Evolutionary conservation across 176 grass and related monocot genomes (phyloP), one percentile per base, ranked within the genome.

Genomic region (Otatea glauca): DNA sequence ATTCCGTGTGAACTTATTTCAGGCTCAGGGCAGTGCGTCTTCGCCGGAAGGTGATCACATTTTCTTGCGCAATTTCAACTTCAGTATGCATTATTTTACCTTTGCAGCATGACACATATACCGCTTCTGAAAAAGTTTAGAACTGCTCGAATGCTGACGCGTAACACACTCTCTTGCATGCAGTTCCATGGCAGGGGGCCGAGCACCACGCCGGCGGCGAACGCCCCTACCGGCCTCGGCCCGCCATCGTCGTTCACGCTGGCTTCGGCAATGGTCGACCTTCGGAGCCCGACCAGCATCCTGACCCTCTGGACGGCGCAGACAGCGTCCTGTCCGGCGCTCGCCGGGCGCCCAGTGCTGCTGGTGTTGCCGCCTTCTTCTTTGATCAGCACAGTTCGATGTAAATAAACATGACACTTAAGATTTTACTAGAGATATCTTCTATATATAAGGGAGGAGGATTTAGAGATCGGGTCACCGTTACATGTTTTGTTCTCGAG

Each of bases 11-110:
- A 18, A 45, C 43, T 82, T 34, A 17, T 91, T 89, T 35, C 90
- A 97, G 95, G 95, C 41, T 89, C 83, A 5, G 95, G 90, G 56
- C 86, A 83, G 27, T 97, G 95, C 76, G 85, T 94, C 91, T 97
- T 94, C 88, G 6, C 86, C 0, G 91, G 89, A 84, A 97, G 95
- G 95, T 93, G 60, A 93, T 55, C 51, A 44, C 18, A 1, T 63
- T 81, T 25, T 20, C 62, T 55, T 20, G 14, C 16, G 2, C 42
- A n/a, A 63, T 7, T 4, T 70, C 38, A 39, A 44, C 18, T 29
- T 62, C 24, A 64, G 25, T 34, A 32, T 5, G 69, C 43, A 5
- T 1, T 23, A 14, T 70, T 16, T 70, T 16, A 23, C 23, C 1
- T 14, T 60, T 11, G 21, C 56, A 10, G 56, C 56, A 59, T 61